These are phyloP conservation scores for Centaurea solstitialis DNA, from an alignment of 129 eudicot genomes.

Conservation along the genomic window DNA sequence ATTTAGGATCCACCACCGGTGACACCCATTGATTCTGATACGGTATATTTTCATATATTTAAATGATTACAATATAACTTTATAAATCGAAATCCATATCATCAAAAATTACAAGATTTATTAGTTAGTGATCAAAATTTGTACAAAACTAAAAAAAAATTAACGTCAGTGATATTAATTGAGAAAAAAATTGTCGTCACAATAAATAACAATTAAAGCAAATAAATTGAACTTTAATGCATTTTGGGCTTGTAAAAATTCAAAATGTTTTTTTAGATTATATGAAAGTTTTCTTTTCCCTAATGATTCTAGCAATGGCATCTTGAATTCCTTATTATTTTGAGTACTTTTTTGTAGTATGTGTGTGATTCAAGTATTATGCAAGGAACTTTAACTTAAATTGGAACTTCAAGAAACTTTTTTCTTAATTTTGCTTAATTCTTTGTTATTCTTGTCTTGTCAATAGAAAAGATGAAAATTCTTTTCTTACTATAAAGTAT, in stretches of 20 bases:
- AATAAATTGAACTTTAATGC: background rate
- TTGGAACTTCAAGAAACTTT: background rate
- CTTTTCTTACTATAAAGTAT: background rate
- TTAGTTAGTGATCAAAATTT: background rate
- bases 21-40: background rate
- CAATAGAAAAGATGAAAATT: constrained; percentile 10
- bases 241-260: background rate
- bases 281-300: background rate
- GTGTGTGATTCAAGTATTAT: constrained; percentile 5
- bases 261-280: background rate
- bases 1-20: background rate
- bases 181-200: background rate
- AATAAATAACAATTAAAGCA: background rate
- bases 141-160: background rate
- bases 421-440: background rate
- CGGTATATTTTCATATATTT: background rate
- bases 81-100: background rate
- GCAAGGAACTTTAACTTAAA: background rate
- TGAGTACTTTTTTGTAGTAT: background rate
- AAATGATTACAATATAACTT: no score
- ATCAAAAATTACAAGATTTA: background rate
- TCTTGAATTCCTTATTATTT: background rate
- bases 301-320: background rate
- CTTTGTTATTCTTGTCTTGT: constrained; percentile 13
- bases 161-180: background rate